Base-by-base conservation (phyloP, 768 basidiomycete species). In the Porphyrellus cyaneotinctus region DNA sequence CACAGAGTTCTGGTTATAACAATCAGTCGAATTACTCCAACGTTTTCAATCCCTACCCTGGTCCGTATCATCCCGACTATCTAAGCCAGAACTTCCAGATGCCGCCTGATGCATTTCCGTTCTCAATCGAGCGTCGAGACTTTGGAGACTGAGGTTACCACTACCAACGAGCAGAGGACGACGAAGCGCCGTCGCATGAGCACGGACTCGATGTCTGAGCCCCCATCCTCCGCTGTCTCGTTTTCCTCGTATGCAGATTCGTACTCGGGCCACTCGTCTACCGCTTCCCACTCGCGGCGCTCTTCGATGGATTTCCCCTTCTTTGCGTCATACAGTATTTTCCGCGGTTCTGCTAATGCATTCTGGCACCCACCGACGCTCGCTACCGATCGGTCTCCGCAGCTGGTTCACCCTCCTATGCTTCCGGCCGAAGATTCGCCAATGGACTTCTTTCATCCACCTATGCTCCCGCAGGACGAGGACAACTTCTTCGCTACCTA, bases 361-460 rank as follows among this genome's bases (percentile, higher is more conserved):
- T 85, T 87, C 61, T 89, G 87, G 87, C 88, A 91, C 68, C 87
- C 88, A 3, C 84, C 87, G 11, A 85, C 86, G 78, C 75, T 86
- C 58, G 73, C 80, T 5, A 79, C 81, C 57, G 78, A 78, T 24
- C 72, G 76, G 50, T 83, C 83, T 4, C 80, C 80, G 2, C 74
- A 78, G 18, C 65, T 82, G 36, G 75, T 84, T 56, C 87, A 89
- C 54, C 87, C 87, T 10, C 84, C 85, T 3, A 85, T 87, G 85
- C 74, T 85, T 3, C 80, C 81, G 0, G 51, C 70, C 6, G 82
- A 82, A 31, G 85, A 88, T 50, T 78, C 80, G 18, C 79, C 82
- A 17, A 86, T 87, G 83, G 86, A 88, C 58, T 89, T 81, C 57
- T 72, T 88, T 7, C 86, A 88, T 51, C 79, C 80, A 28, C 81